A percentile compares a stretch with the other conserved stretches of the same genome.
Conservation (phyloP, 2,329 filamentous ascomycete genomes). For the Daldinia sp. region DNA sequence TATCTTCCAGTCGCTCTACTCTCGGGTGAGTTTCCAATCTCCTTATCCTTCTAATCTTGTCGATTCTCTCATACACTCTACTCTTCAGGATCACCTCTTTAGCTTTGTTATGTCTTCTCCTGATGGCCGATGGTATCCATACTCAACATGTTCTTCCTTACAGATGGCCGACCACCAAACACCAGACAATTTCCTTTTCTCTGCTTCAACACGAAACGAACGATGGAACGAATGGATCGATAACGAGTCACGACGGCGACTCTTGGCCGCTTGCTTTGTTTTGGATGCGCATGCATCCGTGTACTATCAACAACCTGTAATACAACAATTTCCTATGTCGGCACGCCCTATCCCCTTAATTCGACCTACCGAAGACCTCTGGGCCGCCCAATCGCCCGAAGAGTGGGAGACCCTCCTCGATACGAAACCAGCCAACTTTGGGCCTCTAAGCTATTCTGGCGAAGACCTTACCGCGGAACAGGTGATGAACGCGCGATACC, state of each 20-base stretch:
- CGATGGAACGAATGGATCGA: constrained; percentile 63
- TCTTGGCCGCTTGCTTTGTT: constrained; percentile 65
- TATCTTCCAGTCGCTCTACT: constrained; percentile 60
- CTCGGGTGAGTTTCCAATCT: constrained; percentile 58
- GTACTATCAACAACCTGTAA: constrained; percentile 60
- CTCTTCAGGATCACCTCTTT: constrained; percentile 48
- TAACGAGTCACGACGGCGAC: constrained; percentile 60
- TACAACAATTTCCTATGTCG: constrained; percentile 48
- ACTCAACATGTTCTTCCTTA: constrained; percentile 48
- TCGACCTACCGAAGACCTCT: constrained; percentile 55
- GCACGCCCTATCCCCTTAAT: constrained; percentile 57
- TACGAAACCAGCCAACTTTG: constrained; percentile 42
- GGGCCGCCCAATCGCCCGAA: constrained; percentile 56
- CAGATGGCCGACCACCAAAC: constrained; percentile 52
- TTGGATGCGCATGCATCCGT: constrained; percentile 64
- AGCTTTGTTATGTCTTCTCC: constrained; percentile 46
- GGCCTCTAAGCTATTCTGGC: constrained; percentile 43
- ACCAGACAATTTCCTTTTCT: constrained; percentile 35
- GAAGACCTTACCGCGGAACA: constrained; percentile 49
- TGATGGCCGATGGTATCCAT: constrained; percentile 44
- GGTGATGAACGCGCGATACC: constrained; percentile 45
- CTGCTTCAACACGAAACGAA: constrained; percentile 43
- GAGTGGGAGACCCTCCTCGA: constrained; percentile 55
- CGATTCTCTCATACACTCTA: constrained; percentile 46
- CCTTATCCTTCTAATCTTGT: constrained; percentile 46